phyloP scores from a whole-genome alignment of 2,329 filamentous ascomycete genomes.

The Alternaria sp. region DNA sequence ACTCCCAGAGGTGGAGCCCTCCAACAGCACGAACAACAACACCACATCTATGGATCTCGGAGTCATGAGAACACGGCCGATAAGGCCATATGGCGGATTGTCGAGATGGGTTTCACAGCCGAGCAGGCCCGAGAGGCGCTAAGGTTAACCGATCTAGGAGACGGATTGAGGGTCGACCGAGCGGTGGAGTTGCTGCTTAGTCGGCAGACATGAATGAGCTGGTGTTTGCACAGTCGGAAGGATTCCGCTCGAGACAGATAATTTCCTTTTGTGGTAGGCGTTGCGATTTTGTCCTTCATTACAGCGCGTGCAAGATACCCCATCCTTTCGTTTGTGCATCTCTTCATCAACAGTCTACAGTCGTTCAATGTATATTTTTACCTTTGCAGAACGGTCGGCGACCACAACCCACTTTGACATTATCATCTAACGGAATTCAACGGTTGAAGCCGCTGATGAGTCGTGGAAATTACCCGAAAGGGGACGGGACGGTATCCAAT shows the following conservation, averaged over 20 bases:
- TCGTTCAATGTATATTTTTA: not conserved
- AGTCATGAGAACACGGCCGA: constrained; percentile 61
- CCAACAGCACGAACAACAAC: constrained; percentile 44
- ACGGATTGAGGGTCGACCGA: constrained; percentile 63
- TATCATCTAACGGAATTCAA: not conserved
- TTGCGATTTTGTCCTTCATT: not conserved
- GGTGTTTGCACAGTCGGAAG: not conserved
- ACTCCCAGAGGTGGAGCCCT: constrained; percentile 21
- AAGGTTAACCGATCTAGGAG: constrained; percentile 65
- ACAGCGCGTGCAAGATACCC: not conserved
- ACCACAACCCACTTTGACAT: not conserved
- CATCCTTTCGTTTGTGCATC: not conserved
- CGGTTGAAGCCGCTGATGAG: not conserved
- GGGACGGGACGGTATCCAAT: not conserved
- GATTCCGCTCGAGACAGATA: not conserved
- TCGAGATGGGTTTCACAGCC: constrained; percentile 65
- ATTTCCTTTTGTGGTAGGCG: not conserved
- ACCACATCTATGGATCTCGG: constrained; percentile 35
- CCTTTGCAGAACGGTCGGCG: not conserved
- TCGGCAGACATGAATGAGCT: constrained; percentile 6
- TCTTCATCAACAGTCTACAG: not conserved
- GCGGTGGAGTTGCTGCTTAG: constrained; percentile 62
- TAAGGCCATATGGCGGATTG: constrained; percentile 62
- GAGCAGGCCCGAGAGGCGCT: constrained; percentile 64
- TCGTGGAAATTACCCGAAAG: not conserved